Conservation (phyloP, 2,329 filamentous ascomycete genomes). For the Botrytis cinerea region DNA sequence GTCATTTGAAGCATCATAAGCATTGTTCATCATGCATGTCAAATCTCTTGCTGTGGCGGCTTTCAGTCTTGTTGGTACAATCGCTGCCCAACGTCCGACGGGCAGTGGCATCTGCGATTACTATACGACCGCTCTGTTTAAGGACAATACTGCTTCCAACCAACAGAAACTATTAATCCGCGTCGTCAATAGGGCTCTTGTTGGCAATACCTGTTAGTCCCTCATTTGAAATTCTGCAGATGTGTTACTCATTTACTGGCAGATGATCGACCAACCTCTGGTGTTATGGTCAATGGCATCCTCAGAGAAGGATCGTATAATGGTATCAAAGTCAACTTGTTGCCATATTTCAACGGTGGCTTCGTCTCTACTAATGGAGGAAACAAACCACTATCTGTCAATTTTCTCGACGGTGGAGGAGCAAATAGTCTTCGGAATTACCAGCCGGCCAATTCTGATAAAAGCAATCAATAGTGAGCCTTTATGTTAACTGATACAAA, state of each 20-base stretch:
- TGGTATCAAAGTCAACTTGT: slow-evolving; percentile 55
- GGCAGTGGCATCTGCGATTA: slow-evolving; percentile 62
- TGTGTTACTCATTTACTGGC: not conserved
- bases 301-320: slow-evolving; percentile 53
- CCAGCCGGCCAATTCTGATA: slow-evolving; percentile 56
- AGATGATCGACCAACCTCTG: slow-evolving; percentile 56
- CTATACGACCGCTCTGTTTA: slow-evolving; percentile 61
- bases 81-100: slow-evolving; percentile 48
- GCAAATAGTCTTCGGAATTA: slow-evolving; percentile 49
- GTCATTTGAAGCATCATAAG: not conserved
- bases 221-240: not conserved
- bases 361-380: slow-evolving; percentile 56
- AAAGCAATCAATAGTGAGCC: slow-evolving; percentile 57
- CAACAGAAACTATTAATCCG: slow-evolving; percentile 57
- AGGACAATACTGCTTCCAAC: slow-evolving; percentile 59
- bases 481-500: not conserved
- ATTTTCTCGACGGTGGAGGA: slow-evolving; percentile 63
- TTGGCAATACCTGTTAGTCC: slow-evolving; percentile 60
- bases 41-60: slow-evolving; percentile 30
- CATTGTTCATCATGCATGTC: slow-evolving; percentile 32
- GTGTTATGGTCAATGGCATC: slow-evolving; percentile 58
- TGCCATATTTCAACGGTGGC: slow-evolving; percentile 60
- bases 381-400: slow-evolving; percentile 49
- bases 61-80: slow-evolving; percentile 21
- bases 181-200: slow-evolving; percentile 63